Evolutionary conservation across 2,329 filamentous ascomycete genomes (phyloP).

Genomic region (Anthostomella pinea): DNA sequence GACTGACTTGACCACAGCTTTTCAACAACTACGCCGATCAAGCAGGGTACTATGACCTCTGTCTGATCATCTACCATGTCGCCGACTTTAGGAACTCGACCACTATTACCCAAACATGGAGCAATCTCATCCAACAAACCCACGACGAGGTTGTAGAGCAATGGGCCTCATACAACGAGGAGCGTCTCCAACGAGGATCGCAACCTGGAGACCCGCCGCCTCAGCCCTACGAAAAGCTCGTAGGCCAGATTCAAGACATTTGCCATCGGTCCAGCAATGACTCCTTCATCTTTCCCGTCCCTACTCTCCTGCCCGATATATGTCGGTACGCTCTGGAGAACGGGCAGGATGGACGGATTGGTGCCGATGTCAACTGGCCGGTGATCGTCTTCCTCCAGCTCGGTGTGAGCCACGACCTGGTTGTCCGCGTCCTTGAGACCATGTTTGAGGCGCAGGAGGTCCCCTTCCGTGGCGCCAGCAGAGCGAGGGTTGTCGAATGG

Average conservation of each 20-base stretch:
- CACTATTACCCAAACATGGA: conserved; percentile 83
- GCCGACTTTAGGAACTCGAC: conserved; percentile 87
- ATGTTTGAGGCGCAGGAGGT: conserved; percentile 59
- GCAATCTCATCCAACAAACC: conserved; percentile 70
- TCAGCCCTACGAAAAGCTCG: conserved; percentile 68
- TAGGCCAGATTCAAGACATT: conserved; percentile 61
- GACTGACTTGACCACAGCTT: conserved; percentile 54
- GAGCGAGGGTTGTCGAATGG: conserved; percentile 53
- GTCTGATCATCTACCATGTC: conserved; percentile 85
- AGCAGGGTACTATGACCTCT: conserved; percentile 90
- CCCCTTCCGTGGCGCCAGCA: conserved; percentile 51
- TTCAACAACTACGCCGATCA: conserved; percentile 90
- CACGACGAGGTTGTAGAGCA: conserved; percentile 54
- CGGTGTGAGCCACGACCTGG: conserved; percentile 55
- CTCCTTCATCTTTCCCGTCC: conserved; percentile 64
- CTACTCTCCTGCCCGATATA: conserved; percentile 58
- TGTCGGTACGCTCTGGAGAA: conserved; percentile 61
- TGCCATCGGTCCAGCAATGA: conserved; percentile 63
- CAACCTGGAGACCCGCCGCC: conserved; percentile 38
- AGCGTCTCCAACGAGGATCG: conserved; percentile 37
- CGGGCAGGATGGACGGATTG: conserved; percentile 56
- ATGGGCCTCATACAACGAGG: conserved; percentile 37
- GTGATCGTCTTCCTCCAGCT: conserved; percentile 54
- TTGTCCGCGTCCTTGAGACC: conserved; percentile 53
- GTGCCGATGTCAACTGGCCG: conserved; percentile 56